Percentiles rank a stretch among this genome's conserved stretches.
Conservation (phyloP, 441 rosid species). For the Pelargonium australe region DNA sequence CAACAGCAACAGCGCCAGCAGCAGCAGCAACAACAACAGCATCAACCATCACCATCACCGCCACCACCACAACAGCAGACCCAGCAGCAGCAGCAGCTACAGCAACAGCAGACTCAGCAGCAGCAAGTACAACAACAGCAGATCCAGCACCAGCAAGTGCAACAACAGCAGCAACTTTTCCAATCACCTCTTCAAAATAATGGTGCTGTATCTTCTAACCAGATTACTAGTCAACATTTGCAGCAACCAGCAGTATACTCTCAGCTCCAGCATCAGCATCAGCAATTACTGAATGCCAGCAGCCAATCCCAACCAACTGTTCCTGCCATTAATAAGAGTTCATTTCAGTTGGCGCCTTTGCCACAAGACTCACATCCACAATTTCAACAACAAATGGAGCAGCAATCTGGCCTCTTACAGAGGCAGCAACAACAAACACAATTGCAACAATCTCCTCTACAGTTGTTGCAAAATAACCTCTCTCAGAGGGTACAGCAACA, state of each 20-base stretch:
- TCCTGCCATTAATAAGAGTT: slow-evolving; percentile 37
- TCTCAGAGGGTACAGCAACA: slow-evolving; percentile 59
- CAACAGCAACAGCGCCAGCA: slow-evolving; percentile 28
- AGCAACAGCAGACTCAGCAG: slow-evolving; percentile 28
- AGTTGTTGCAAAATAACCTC: slow-evolving; percentile 47
- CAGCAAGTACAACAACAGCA: slow-evolving; percentile 39
- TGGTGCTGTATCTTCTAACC: slow-evolving; percentile 33
- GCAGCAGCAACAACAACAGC: slow-evolving; percentile 31
- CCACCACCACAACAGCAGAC: slow-evolving; percentile 32
- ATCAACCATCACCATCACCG: slow-evolving; percentile 28
- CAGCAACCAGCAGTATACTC: slow-evolving; percentile 50
- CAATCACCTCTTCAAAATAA: slow-evolving; percentile 47
- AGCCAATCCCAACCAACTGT: slow-evolving; percentile 40
- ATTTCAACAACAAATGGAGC: slow-evolving; percentile 62
- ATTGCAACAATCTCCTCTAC: slow-evolving; percentile 47
- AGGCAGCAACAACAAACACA: slow-evolving; percentile 62
- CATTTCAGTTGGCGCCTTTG: slow-evolving; percentile 46
- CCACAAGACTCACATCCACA: slow-evolving; percentile 51
- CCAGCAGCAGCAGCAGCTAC: slow-evolving; percentile 34
- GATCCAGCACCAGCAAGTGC: slow-evolving; percentile 10
- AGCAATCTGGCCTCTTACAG: slow-evolving; percentile 47
- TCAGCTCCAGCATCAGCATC: slow-evolving; percentile 63
- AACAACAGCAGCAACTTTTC: slow-evolving; percentile 31
- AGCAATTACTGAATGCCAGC: slow-evolving; percentile 42
- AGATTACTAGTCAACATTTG: slow-evolving; percentile 35